phyloP scores from a whole-genome alignment of 306 rosid genomes.

The Quercus wislizeni region DNA sequence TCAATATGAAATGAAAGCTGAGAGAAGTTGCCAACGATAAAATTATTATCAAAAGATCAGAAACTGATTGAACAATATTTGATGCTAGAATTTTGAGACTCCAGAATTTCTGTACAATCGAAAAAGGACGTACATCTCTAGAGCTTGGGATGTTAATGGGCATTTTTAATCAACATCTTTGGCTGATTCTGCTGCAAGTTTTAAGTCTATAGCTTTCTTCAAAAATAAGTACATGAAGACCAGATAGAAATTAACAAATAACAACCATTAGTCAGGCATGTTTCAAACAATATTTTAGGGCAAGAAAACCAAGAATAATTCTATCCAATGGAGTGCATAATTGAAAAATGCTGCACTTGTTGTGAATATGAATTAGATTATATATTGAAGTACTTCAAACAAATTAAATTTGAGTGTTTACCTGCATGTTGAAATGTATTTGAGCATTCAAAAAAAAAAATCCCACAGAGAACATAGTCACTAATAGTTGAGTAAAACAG shows the following conservation, averaged over 20 bases:
- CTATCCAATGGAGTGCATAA: no score
- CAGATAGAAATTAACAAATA: background rate
- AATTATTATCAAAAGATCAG: background rate
- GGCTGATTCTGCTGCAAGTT: slow-evolving; percentile 77
- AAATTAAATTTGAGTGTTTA: no score
- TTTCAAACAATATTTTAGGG: background rate
- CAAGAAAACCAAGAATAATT: background rate
- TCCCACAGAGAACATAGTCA: background rate
- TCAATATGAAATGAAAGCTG: no score
- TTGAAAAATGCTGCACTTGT: no score
- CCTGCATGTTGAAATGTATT: no score
- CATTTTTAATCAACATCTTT: slow-evolving; percentile 45
- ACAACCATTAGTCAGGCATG: background rate
- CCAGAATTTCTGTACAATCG: background rate
- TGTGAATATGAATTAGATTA: no score
- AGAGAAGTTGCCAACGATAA: background rate
- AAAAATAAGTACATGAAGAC: background rate
- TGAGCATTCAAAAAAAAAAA: background rate
- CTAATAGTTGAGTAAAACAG: slow-evolving; percentile 7
- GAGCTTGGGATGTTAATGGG: slow-evolving; percentile 69
- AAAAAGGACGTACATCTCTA: slow-evolving; percentile 53
- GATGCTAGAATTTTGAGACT: background rate
- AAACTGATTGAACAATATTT: background rate
- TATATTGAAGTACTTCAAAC: no score
- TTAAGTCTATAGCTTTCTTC: slow-evolving; percentile 74